Evolutionary conservation across 2,329 filamentous ascomycete species (phyloP).

Genomic region (Coleophoma crateriformis): DNA sequence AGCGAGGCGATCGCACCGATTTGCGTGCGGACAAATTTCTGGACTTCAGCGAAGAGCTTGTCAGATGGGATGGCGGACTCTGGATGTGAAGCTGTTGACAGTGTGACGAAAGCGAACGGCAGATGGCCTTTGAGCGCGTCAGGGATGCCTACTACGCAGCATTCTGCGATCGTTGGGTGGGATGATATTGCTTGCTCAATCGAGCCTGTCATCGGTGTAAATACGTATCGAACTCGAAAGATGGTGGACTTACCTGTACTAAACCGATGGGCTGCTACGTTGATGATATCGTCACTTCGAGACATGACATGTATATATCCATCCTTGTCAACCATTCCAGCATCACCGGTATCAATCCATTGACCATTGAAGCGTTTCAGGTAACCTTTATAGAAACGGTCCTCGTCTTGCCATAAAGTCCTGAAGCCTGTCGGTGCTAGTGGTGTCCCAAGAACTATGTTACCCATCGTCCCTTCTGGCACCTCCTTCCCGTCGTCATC

Average conservation of each 20-base stretch:
- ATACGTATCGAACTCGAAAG: slow-evolving; percentile 1
- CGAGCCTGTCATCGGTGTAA: slow-evolving; percentile 45
- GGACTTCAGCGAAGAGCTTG: slow-evolving; percentile 54
- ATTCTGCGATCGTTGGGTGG: slow-evolving; percentile 74
- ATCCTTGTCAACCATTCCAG: slow-evolving; percentile 76
- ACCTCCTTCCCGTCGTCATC: slow-evolving; percentile 74
- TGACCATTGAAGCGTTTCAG: slow-evolving; percentile 73
- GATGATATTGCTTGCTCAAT: slow-evolving; percentile 89
- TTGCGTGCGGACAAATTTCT: slow-evolving; percentile 66
- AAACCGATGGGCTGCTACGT: slow-evolving; percentile 89
- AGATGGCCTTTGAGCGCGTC: slow-evolving; percentile 85
- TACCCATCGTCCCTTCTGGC: slow-evolving; percentile 72
- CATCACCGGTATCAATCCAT: slow-evolving; percentile 90
- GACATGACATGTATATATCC: slow-evolving; percentile 62
- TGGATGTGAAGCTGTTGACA: slow-evolving; percentile 45
- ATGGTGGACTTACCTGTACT: slow-evolving; percentile 61
- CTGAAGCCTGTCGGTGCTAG: slow-evolving; percentile 83
- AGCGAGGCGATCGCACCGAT: slow-evolving; percentile 85
- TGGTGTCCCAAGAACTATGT: slow-evolving; percentile 80
- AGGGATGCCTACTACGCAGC: slow-evolving; percentile 80
- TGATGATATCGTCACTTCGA: slow-evolving; percentile 78
- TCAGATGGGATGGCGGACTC: slow-evolving; percentile 42
- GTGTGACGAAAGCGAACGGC: slow-evolving; percentile 81
- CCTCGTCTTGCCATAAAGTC: slow-evolving; percentile 79
- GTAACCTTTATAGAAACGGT: slow-evolving; percentile 81